Evolutionary conservation across 352 stramenopile genomes (phyloP), one percentile per base, ranked within the genome.

Genomic region (Thalassiosira mediterranea): DNA sequence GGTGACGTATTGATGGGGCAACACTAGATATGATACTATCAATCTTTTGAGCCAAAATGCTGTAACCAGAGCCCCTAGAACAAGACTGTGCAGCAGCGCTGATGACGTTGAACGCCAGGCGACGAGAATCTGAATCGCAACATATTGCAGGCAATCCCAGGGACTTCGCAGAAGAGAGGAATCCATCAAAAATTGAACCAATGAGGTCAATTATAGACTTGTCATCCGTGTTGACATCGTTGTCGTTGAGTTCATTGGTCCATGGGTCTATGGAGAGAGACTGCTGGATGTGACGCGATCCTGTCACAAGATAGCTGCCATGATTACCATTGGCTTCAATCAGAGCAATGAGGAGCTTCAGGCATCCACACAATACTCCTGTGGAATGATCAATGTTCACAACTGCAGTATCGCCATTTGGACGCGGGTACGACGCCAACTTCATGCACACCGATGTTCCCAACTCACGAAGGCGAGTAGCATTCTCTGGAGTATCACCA

Each of bases 181-280:
- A 91, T 0, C 78, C 86, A 83, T 94, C 88, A 74, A 94, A 94
- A 47, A 94, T 87, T 15, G 82, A 82, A 13, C 88, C 88, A 83
- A 94, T 93, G 7, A 94, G 64, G 72, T 94, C 77, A 52, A 92
- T 77, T 1, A 90, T 17, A 21, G 72, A 62, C 26, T 59, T 67
- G 56, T 90, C 79, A 42, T 13, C 34, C 13, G 13, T 42, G 34
- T 13, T 42, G 34, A 42, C 13, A 13, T 42, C 34, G 13, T 13
- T 13, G 13, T 42, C 13, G 7, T 7, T 10, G 32, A 40, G 59
- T 63, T 66, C 53, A 52, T 84, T 49, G 17, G 80, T 89, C 88
- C 88, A 93, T 59, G 74, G 67, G 13, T 15, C n/a, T 53, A 81
- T 73, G 1, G 76, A 42, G 23, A 88, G 61, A 15, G 76, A 72